A percentile compares a stretch with the other conserved stretches of the same genome.
Evolutionary conservation across 1,284 basidiomycete genomes (phyloP).

Genomic region (Apiotrichum mycotoxinovorans): DNA sequence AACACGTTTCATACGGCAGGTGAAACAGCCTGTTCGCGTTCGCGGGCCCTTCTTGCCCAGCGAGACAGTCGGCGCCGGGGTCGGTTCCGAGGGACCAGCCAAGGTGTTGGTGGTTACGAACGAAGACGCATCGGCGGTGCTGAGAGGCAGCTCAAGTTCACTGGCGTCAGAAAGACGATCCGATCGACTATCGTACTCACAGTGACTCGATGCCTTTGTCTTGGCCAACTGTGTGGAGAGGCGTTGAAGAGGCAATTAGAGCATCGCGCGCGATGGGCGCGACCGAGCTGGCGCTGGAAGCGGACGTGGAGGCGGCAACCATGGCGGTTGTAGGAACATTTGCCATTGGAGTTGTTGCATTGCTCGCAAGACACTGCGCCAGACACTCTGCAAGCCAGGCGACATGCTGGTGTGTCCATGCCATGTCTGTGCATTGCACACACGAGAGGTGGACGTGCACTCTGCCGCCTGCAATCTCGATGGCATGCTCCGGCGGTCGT

Average conservation of each 20-base stretch:
- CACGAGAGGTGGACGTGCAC: conserved; percentile 13
- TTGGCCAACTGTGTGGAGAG: too few relatives aligned
- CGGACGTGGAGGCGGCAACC: background rate
- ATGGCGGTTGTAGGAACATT: too few relatives aligned
- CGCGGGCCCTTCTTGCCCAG: conserved; percentile 18
- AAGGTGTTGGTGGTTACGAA: background rate
- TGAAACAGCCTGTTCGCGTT: conserved; percentile 17
- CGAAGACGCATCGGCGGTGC: background rate
- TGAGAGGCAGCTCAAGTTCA: background rate
- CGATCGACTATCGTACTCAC: too few relatives aligned
- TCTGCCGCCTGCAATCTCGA: conserved; percentile 11
- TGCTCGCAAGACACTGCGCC: background rate
- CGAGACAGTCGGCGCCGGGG: background rate
- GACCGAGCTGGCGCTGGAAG: background rate
- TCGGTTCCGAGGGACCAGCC: background rate
- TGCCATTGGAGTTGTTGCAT: too few relatives aligned
- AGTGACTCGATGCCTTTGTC: too few relatives aligned
- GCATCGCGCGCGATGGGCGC: background rate
- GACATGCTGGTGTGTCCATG: conserved; percentile 16
- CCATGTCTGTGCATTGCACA: background rate
- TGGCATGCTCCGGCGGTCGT: background rate
- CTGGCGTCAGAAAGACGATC: too few relatives aligned
- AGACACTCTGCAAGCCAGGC: conserved; percentile 12
- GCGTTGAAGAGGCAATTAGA: background rate
- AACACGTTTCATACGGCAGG: conserved; percentile 15